Evolutionary conservation across 441 rosid species (phyloP), one percentile per base, ranked within the genome.

Genomic region (Francoa sonchifolia): DNA sequence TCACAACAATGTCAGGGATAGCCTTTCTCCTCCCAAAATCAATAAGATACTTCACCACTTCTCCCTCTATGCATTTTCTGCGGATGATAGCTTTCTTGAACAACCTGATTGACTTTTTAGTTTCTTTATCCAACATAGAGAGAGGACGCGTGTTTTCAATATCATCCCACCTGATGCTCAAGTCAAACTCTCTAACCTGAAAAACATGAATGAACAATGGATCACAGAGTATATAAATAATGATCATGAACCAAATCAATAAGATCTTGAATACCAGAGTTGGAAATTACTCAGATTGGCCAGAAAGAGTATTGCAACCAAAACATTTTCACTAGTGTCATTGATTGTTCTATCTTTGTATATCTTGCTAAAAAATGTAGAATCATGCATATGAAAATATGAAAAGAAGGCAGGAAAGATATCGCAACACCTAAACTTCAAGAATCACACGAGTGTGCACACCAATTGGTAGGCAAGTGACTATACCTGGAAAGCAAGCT

Each of bases 11-110:
- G 10, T 80, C 79, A 19, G 96, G 99, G 47, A 90, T 56, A 63
- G 57, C 63, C 74, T 73, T 90, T 67, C 99, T 78, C 67, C 82
- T 86, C 34, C 99, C 99, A 68, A 90, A 86, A 74, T 90, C 99
- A 62, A 90, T 79, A 65, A 90, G 95, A 71, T 82, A 90, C 59
- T 74, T 90, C 32, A 62, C 62, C 30, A 48, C 69, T 40, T 64
- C 69, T 42, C 67, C 79, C 49, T 77, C 96, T 18, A 59, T 9
- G 48, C 62, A 46, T 67, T 85, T 90, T 56, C 90, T 66, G 49
- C 99, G 95, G 30, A 90, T 50, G 51, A 82, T 76, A 15, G 63
- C 84, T 63, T 90, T 90, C 70, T 82, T 90, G 57, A 86, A 90
- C 42, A 76, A 58, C 72, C 99, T 68, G 50, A 59, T 51, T 42